Percentiles rank a stretch among this genome's conserved stretches.
Evolutionary conservation across 2,329 filamentous ascomycete genomes (phyloP).

Genomic region (Beauveria brongniartii): DNA sequence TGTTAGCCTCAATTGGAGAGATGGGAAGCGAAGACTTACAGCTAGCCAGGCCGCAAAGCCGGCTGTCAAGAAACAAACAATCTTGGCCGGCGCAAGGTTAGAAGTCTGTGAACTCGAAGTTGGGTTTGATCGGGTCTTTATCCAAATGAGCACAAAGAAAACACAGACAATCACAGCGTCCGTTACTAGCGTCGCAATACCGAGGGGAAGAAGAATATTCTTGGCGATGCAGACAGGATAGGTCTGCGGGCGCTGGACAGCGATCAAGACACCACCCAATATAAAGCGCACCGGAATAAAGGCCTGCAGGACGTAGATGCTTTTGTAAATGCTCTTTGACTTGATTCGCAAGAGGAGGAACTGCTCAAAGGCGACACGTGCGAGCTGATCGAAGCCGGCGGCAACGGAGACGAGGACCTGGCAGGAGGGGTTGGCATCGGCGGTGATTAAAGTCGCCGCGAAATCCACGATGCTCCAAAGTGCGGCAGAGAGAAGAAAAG

Average conservation of each 20-base stretch:
- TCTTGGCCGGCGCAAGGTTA: constrained; percentile 24
- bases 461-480: constrained; percentile 49
- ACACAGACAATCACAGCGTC: constrained; percentile 38
- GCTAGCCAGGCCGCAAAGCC: constrained; percentile 46
- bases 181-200: constrained; percentile 34
- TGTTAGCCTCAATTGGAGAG: neutral
- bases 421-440: constrained; percentile 30
- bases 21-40: constrained; percentile 29
- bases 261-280: constrained; percentile 46
- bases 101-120: neutral
- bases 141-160: constrained; percentile 26
- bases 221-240: constrained; percentile 43
- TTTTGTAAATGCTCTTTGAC: constrained; percentile 27
- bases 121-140: neutral
- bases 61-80: constrained; percentile 32
- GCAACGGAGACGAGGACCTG: constrained; percentile 45
- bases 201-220: constrained; percentile 35
- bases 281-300: constrained; percentile 40
- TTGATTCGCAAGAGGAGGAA: constrained; percentile 45
- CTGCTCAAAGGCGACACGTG: constrained; percentile 45
- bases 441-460: constrained; percentile 35
- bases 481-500: constrained; percentile 42
- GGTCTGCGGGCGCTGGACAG: constrained; percentile 45
- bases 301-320: constrained; percentile 35
- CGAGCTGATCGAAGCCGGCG: constrained; percentile 49